These are phyloP conservation scores for Sphagnum magellanicum DNA, from an alignment of 228 moss, liverwort and hornwort genomes.

Conservation along the genomic window DNA sequence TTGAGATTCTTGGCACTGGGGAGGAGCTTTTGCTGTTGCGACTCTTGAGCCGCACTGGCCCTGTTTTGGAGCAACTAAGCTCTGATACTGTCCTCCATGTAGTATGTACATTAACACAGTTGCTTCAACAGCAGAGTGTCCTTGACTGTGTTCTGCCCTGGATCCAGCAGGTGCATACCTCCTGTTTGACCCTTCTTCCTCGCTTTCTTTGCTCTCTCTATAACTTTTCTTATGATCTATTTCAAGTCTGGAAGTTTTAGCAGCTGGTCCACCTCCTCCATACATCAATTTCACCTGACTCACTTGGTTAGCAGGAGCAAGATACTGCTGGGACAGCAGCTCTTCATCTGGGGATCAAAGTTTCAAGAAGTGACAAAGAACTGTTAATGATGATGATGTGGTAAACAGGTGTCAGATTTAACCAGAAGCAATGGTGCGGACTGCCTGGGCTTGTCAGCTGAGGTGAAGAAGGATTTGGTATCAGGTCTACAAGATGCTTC, in stretches of 20 bases:
- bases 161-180: conserved; percentile 35
- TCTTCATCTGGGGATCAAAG: neutral
- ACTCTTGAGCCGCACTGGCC: conserved; percentile 48
- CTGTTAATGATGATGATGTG: neutral
- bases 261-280: neutral
- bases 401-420: conserved; percentile 35
- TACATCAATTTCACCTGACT: neutral
- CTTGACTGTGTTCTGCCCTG: conserved; percentile 43
- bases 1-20: conserved; percentile 35
- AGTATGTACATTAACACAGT: conserved; percentile 34
- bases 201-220: neutral
- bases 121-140: conserved; percentile 47
- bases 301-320: neutral
- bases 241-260: neutral
- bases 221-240: neutral
- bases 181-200: neutral
- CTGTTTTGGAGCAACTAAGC: conserved; percentile 36
- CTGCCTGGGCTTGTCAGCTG: conserved; percentile 23
- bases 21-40: conserved; percentile 46
- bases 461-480: conserved; percentile 41
- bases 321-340: neutral
- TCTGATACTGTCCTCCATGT: conserved; percentile 39
- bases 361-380: neutral
- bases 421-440: conserved; percentile 34
- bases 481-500: conserved; percentile 37